phyloP scores from a whole-genome alignment of 2,329 filamentous ascomycete species.

The Colletotrichum coccodes region DNA sequence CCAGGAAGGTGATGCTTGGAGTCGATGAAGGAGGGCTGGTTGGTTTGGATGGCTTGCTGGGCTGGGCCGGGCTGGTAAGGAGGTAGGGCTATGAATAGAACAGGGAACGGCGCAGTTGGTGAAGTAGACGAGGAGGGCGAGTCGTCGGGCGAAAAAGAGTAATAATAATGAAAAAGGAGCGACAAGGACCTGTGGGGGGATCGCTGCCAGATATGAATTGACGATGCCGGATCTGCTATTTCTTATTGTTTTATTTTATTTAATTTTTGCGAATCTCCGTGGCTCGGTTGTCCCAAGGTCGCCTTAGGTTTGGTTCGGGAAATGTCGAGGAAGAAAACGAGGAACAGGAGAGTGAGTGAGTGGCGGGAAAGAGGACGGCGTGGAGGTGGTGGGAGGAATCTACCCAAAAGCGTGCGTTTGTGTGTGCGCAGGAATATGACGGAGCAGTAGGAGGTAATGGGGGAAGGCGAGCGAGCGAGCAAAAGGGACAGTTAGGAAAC shows the following conservation, averaged over 20 bases:
- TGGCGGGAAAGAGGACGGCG: neutral
- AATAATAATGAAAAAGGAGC: neutral
- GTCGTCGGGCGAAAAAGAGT: neutral
- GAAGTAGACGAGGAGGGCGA: slow-evolving; percentile 16
- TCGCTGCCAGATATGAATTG: neutral
- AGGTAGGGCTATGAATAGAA: slow-evolving; percentile 31
- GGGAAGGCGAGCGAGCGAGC: neutral
- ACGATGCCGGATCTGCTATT: neutral
- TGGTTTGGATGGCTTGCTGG: slow-evolving; percentile 21
- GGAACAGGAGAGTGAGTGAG: neutral
- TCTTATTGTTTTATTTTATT: neutral
- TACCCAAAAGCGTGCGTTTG: neutral
- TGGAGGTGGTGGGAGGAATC: slow-evolving; percentile 3
- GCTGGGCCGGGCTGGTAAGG: slow-evolving; percentile 22
- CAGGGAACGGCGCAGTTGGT: slow-evolving; percentile 22
- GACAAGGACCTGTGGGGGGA: neutral
- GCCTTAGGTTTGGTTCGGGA: neutral
- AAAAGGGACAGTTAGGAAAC: neutral
- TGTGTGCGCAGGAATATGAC: slow-evolving; percentile 1
- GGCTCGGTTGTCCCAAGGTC: neutral
- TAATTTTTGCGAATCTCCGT: neutral
- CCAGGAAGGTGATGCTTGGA: slow-evolving; percentile 16
- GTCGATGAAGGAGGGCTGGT: slow-evolving; percentile 19
- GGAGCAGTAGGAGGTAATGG: neutral
- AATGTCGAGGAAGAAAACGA: neutral